phyloP scores from a whole-genome alignment of 257 asterid species.

The Rauvolfia tetraphylla region DNA sequence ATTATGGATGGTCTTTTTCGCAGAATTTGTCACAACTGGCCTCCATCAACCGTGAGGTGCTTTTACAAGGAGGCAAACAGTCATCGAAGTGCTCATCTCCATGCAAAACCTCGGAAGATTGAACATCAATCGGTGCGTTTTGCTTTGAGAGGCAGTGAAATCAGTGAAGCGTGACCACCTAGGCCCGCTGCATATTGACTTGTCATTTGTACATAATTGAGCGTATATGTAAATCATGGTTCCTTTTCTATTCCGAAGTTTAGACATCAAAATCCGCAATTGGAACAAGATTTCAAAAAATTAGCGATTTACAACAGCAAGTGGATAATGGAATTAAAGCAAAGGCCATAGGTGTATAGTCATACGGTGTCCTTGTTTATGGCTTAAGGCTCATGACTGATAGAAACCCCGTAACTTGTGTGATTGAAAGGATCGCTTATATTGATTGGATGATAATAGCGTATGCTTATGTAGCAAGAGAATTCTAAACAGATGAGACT shows the following conservation, averaged over 20 bases:
- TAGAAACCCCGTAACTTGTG: too few species aligned
- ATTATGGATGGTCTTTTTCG: background rate
- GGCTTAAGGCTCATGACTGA: too few species aligned
- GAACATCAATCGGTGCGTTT: background rate
- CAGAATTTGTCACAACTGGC: constrained; percentile 97
- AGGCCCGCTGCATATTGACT: background rate
- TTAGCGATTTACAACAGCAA: background rate
- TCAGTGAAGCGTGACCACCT: too few species aligned
- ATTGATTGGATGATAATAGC: too few species aligned
- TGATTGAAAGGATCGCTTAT: too few species aligned
- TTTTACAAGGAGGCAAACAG: constrained; percentile 67
- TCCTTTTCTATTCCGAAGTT: background rate
- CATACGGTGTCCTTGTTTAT: too few species aligned
- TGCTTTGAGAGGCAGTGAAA: background rate
- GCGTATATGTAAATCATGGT: background rate
- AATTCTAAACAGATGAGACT: too few species aligned
- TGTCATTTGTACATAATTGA: background rate
- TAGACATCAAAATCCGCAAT: too few species aligned
- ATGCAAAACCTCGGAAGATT: constrained; percentile 35
- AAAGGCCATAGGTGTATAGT: too few species aligned
- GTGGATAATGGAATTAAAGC: background rate
- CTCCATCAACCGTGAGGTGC: constrained; percentile 82
- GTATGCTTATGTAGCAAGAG: too few species aligned
- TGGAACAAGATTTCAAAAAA: too few species aligned
- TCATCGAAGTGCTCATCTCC: constrained; percentile 64